Conservation (phyloP, 768 basidiomycete species). For the Lactarius hatsudake region DNA sequence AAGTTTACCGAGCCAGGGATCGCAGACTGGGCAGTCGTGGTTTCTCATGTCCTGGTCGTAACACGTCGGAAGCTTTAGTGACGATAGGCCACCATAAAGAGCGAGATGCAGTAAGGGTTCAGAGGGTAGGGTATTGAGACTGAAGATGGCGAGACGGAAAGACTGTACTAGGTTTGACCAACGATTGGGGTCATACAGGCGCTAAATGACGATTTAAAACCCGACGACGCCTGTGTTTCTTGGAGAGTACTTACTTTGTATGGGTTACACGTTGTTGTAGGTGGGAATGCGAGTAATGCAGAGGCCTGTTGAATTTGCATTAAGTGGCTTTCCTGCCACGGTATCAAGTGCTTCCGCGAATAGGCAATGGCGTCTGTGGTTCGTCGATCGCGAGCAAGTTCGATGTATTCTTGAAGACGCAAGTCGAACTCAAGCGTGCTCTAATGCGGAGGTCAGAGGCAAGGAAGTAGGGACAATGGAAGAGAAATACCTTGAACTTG, state of each 20-base stretch:
- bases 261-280: conserved; percentile 66
- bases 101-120: conserved; percentile 86
- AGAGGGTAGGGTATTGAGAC: conserved; percentile 81
- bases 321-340: conserved; percentile 82
- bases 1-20: conserved; percentile 68
- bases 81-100: conserved; percentile 87
- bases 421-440: conserved; percentile 95
- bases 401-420: conserved; percentile 94
- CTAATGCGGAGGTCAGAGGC: conserved; percentile 41
- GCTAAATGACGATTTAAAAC: conserved; percentile 42
- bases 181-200: conserved; percentile 75
- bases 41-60: conserved; percentile 62
- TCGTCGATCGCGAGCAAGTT: conserved; percentile 70
- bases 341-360: conserved; percentile 70
- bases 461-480: conserved; percentile 12
- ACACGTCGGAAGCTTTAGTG: conserved; percentile 87
- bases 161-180: conserved; percentile 74
- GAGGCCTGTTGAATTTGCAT: conserved; percentile 74
- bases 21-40: conserved; percentile 90
- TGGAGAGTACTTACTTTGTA: conserved; percentile 49
- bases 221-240: not conserved
- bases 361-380: conserved; percentile 79
- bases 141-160: conserved; percentile 86
- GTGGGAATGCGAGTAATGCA: conserved; percentile 70
- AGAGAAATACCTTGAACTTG: conserved; percentile 71